A percentile compares a stretch with the other conserved stretches of the same genome.
Evolutionary conservation across 2,329 filamentous ascomycete species (phyloP).

Genomic region (Paraconiothyrium brasiliense): DNA sequence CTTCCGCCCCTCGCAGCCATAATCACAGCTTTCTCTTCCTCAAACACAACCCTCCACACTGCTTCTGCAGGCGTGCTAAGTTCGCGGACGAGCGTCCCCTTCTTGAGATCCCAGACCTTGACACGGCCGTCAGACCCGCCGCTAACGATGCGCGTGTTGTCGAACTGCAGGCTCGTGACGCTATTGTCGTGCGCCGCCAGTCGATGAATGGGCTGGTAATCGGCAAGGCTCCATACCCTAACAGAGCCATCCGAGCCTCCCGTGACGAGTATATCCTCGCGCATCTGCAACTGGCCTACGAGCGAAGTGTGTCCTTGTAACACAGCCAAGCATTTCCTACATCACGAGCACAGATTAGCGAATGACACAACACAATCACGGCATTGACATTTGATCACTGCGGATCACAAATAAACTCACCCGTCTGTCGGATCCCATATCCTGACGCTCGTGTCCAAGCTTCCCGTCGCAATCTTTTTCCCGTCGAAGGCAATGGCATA

Average conservation of each 20-base stretch:
- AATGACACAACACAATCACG: slow-evolving; percentile 1
- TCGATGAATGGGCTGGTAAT: slow-evolving; percentile 90
- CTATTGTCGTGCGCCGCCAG: slow-evolving; percentile 98
- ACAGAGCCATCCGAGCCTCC: slow-evolving; percentile 97
- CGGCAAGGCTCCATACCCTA: slow-evolving; percentile 92
- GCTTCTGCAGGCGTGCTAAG: slow-evolving; percentile 91
- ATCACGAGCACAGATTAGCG: slow-evolving; percentile 18
- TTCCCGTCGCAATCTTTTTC: slow-evolving; percentile 90
- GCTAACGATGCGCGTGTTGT: slow-evolving; percentile 93
- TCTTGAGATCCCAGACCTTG: slow-evolving; percentile 97
- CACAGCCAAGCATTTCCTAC: slow-evolving; percentile 80
- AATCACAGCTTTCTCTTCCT: slow-evolving; percentile 97
- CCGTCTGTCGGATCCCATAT: slow-evolving; percentile 95
- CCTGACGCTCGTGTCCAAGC: slow-evolving; percentile 93
- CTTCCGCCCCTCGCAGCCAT: slow-evolving; percentile 85
- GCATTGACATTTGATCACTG: slow-evolving; percentile 13
- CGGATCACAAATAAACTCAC: slow-evolving; percentile 60
- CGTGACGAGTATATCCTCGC: slow-evolving; percentile 92
- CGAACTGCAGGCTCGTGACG: slow-evolving; percentile 96
- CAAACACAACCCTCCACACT: slow-evolving; percentile 97
- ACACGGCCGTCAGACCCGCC: slow-evolving; percentile 97
- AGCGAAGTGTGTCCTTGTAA: slow-evolving; percentile 96
- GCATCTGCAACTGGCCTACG: slow-evolving; percentile 95
- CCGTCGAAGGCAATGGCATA: slow-evolving; percentile 99
- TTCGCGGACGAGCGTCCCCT: slow-evolving; percentile 88